Percentiles rank a stretch among this genome's conserved stretches.
phyloP scores from a whole-genome alignment of 2,329 filamentous ascomycete species.

The Microdochium trichocladiopsis region DNA sequence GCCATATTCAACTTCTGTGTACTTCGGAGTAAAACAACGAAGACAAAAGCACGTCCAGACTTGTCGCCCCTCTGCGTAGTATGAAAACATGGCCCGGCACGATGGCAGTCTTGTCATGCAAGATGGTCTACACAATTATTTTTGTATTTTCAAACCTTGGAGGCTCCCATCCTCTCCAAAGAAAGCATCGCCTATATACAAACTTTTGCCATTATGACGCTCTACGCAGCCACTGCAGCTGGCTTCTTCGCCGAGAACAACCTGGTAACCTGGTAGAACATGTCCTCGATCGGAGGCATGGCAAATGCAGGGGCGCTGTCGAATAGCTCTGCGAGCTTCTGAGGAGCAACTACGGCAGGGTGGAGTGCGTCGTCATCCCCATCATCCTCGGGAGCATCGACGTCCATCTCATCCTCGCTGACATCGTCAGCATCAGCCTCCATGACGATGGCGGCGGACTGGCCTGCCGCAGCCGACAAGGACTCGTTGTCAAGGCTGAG shows the following conservation, averaged over 20 bases:
- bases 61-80: not conserved
- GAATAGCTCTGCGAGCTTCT: slow-evolving; percentile 64
- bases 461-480: slow-evolving; percentile 15
- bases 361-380: slow-evolving; percentile 44
- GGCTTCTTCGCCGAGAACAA: slow-evolving; percentile 48
- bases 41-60: no score
- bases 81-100: no score
- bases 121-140: not conserved
- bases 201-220: no score
- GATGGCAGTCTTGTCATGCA: not conserved
- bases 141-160: not conserved
- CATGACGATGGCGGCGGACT: slow-evolving; percentile 22
- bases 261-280: slow-evolving; percentile 66
- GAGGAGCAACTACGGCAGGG: slow-evolving; percentile 56
- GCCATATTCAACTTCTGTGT: no score
- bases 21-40: no score
- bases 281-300: slow-evolving; percentile 64
- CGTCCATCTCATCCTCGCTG: slow-evolving; percentile 36
- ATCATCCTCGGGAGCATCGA: slow-evolving; percentile 39
- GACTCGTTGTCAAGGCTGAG: slow-evolving; percentile 36
- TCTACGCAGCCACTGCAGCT: not conserved
- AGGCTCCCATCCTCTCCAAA: no score
- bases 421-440: slow-evolving; percentile 30
- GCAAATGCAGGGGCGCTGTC: slow-evolving; percentile 63
- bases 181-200: not conserved